Base-by-base conservation (phyloP, 2,329 filamentous ascomycete genomes). In the Phialemoniopsis sp. region DNA sequence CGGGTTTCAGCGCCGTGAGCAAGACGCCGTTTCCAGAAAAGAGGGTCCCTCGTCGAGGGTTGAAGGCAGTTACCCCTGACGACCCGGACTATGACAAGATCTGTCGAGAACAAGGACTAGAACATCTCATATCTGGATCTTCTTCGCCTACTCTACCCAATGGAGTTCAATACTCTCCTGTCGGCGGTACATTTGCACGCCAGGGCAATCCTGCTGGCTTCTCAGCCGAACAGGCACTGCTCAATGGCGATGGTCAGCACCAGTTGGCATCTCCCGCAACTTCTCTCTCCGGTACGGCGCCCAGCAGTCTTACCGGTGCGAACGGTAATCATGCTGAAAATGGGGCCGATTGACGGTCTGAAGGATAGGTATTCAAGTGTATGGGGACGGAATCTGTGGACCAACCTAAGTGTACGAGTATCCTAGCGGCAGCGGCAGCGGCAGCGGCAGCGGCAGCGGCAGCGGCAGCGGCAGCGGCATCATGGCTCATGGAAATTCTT, bases 11-110 rank as follows among this genome's bases (percentile, higher is more conserved):
- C 38, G 61, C 66, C 33, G 68, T 70, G 12, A 77, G 75, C 61
- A 68, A 60, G 39, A 68, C 66, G 10, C 76, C 79, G 4, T 77
- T 77, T 47, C 71, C 72, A 7, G 74, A 78, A 41, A 63, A 65
- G 18, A 68, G 70, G 30, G 72, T 78, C 13, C 77, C 78, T 4
- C 70, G 78, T 29, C 69, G 73, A 28, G 69, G 78, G 5, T 50
- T 82, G 12, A 56, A 70, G 4, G 69, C 71, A 15, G 73, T 80
- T 3, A 62, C 65, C 12, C 69, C 73, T 7, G 66, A 73, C 33
- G 78, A 82, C 37, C 72, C 77, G 3, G 76, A 80, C 21, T 82
- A 80, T 46, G 60, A 60, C 18, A 66, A 66, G 26, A 57, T 80
- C 14, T 80, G 73, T 52, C 59, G 68, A 38, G 72, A 80, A 43